Evolutionary conservation across 805 yeast species (phyloP), one percentile per base, ranked within the genome.

Genomic region (Saturnispora kantuleensis): DNA sequence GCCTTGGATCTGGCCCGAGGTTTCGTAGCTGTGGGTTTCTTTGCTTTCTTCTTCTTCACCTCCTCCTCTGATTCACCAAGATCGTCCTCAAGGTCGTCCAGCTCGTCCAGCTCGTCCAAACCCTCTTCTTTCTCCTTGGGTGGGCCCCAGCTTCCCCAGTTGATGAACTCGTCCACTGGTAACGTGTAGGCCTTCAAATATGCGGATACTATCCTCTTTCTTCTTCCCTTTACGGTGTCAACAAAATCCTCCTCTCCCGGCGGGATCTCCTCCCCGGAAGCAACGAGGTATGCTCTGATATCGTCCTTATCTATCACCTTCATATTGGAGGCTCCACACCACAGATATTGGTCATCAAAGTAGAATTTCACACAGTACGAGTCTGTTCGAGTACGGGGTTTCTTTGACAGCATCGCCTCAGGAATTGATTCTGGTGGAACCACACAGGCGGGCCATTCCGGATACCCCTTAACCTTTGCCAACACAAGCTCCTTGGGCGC

Each of bases 381-480:
- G 32, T 51, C 50, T 37, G 60, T 56, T 30, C 63, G 52, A 16
- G 63, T 51, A 51, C 74, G 74, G 12, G 86, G 84, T 46, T 69
- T 73, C 48, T 68, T 71, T 13, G 62, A 59, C 21, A 63, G 51
- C 28, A 84, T 74, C 52, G 70, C 65, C 16, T 66, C 74, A 0
- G 95, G 93, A 5, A 85, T 67, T 7, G 75, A 60, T 13, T 71
- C 69, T 47, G 67, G 73, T 1, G 79, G 81, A 4, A 85, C 71
- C 4, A 84, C 78, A 77, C 85, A 79, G 2, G 89, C 88, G 0
- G 96, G 96, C 96, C 96, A 86, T 35, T 89, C 82, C 2, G 95
- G 84, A 57, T 79, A 86, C 8, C 95, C 94, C 56, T 84, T 86
- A 39, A 86, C 78, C 60, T 86, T 86, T 7, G 93, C 93, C 18